Base-by-base conservation (phyloP, 2,329 filamentous ascomycete species). In the Gremmenia infestans region DNA sequence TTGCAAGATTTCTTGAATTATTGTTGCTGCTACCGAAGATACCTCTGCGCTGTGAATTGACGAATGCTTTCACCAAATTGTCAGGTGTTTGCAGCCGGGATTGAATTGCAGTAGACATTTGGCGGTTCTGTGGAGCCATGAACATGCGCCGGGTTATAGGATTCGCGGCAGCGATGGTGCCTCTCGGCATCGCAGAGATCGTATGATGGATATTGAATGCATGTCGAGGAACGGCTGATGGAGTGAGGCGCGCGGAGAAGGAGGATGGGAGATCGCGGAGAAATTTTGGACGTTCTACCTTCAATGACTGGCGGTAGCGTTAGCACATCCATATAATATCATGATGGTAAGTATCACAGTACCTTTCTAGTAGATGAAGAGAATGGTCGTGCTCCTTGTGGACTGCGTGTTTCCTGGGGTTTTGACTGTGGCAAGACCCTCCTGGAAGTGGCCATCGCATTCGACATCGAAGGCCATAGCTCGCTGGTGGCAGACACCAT, bases 1-100 rank as follows among this genome's bases (percentile, higher is more conserved):
- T 88, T 36, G 91, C 91, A 36, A 99, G 77, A 60, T 80, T 84
- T 58, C 81, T 78, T 47, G 83, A 65, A 9, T 60, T 54, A 25
- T 42, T 43, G 37, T 55, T 58, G 40, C 47, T 61, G 23, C 55
- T 59, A 19, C 65, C 62, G 53, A 68, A 69, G 5, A 69, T 37
- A 2, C 62, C 62, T 48, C 67, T 60, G 46, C 57, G 55, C 45
- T 69, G 67, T 7, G 47, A 46, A 5, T 50, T 28, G 4, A 52
- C 22, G 32, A 51, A 42, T 35, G 42, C 58, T 11, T 52, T 60
- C 19, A 56, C 56, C 6, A 57, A 54, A 25, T 47, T 22, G 22
- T 52, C 46, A 2, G 59, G 50, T 23, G 60, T 55, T 25, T 63
- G 55, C 48, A 59, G 61, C 45, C 53, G 57, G 37, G 61, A 55